Percentiles rank a stretch among this genome's conserved stretches.
Conservation (phyloP, 164 flowering plant species). For the Nelumbo lutea region DNA sequence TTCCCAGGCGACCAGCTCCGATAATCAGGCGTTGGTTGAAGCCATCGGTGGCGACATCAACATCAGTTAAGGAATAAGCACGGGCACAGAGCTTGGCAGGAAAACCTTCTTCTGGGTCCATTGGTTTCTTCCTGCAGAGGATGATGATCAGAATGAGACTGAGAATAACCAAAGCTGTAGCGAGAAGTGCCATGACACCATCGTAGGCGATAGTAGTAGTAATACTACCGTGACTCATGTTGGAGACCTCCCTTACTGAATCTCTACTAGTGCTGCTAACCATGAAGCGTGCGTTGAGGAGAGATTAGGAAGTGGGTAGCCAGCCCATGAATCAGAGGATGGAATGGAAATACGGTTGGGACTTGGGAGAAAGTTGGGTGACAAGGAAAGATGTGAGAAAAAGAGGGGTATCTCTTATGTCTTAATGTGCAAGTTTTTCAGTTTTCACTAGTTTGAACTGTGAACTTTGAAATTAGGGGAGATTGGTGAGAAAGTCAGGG, state of each 20-base stretch:
- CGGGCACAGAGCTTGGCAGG: constrained; percentile 26
- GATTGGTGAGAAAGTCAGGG: background rate
- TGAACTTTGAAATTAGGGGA: background rate
- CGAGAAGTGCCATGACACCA: constrained; percentile 27
- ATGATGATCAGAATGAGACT: constrained; percentile 28
- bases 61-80: constrained; percentile 33
- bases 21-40: constrained; percentile 52
- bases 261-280: background rate
- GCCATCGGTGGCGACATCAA: constrained; percentile 64
- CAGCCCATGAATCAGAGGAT: too few relatives aligned
- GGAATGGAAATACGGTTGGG: background rate
- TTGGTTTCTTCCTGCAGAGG: constrained; percentile 30
- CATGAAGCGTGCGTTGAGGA: background rate
- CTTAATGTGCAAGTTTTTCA: background rate
- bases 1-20: constrained; percentile 64
- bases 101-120: constrained; percentile 21
- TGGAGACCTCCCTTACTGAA: background rate
- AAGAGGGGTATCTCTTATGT: background rate
- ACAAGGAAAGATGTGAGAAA: background rate
- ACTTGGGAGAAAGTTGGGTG: background rate
- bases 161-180: constrained; percentile 27
- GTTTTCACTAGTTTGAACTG: too few relatives aligned
- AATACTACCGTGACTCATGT: constrained; percentile 16
- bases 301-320: too few relatives aligned
- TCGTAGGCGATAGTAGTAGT: constrained; percentile 19